These are phyloP conservation scores for Neolentinus lepideus DNA, from an alignment of 1,284 basidiomycete species.

Conservation along the genomic window DNA sequence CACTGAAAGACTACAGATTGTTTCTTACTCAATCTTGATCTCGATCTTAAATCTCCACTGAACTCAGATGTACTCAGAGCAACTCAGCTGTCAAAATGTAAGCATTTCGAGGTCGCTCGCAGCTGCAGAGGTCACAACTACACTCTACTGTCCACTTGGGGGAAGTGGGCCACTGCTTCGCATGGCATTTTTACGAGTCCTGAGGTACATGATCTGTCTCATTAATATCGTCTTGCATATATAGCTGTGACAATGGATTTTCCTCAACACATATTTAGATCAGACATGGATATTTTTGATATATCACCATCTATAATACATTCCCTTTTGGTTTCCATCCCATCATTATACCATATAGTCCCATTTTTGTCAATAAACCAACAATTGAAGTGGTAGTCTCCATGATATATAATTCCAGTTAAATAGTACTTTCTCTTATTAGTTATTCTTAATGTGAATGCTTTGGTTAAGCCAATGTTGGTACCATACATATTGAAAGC, in stretches of 20 bases:
- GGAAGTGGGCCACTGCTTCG: background rate
- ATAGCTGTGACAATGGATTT: background rate
- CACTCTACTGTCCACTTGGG: too few species aligned
- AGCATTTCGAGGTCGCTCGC: too few species aligned
- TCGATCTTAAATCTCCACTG: too few species aligned
- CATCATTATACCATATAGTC: conserved; percentile 2
- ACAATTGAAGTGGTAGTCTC: background rate
- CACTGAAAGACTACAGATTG: too few species aligned
- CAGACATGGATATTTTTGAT: background rate
- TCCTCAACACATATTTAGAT: background rate
- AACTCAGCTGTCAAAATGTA: too few species aligned
- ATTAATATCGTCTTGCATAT: background rate
- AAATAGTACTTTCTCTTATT: background rate
- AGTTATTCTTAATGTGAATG: background rate
- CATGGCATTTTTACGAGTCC: background rate
- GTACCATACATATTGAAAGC: background rate
- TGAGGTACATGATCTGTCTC: background rate
- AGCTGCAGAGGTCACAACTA: too few species aligned
- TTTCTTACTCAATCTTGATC: too few species aligned
- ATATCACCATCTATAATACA: background rate
- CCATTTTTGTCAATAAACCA: background rate
- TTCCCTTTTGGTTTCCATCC: background rate
- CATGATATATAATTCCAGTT: background rate
- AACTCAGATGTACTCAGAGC: too few species aligned
- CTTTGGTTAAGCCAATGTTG: background rate